phyloP scores from a whole-genome alignment of 2,329 filamentous ascomycete species.

The Epichloe amarillans region DNA sequence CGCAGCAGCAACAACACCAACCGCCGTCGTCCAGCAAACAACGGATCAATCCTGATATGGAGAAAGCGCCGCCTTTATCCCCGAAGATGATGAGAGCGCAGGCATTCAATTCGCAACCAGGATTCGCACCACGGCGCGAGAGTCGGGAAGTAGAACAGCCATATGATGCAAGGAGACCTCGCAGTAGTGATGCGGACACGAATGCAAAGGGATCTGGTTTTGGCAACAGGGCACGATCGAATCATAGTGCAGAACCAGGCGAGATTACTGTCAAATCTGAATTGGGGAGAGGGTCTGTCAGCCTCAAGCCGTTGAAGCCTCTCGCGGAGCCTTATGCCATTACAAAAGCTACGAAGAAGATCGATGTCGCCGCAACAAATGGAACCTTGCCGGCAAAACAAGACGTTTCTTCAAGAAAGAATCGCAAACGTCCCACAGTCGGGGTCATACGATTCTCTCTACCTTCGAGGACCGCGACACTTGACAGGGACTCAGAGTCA shows the following conservation, averaged over 20 bases:
- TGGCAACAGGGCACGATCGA: conserved; percentile 24
- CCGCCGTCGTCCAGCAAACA: conserved; percentile 43
- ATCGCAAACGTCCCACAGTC: conserved; percentile 17
- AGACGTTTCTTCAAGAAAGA: conserved; percentile 8
- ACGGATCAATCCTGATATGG: conserved; percentile 43
- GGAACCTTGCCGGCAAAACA: background rate
- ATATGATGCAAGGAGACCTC: conserved; percentile 30
- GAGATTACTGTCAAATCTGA: conserved; percentile 31
- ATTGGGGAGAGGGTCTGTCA: conserved; percentile 13
- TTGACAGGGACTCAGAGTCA: conserved; percentile 28
- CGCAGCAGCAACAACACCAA: conserved; percentile 29
- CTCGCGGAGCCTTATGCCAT: background rate
- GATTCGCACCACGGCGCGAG: conserved; percentile 25
- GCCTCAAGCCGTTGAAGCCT: background rate
- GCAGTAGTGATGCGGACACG: conserved; percentile 39
- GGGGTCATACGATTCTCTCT: conserved; percentile 25
- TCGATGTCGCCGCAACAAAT: background rate
- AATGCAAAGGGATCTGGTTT: conserved; percentile 21
- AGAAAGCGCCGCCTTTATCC: conserved; percentile 35
- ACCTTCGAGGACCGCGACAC: conserved; percentile 22
- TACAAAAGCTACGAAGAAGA: background rate
- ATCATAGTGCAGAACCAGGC: conserved; percentile 33
- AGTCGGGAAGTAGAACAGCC: conserved; percentile 21
- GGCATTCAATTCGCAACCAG: conserved; percentile 29
- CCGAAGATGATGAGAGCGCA: conserved; percentile 38